Base-by-base conservation (phyloP, 306 rosid genomes). In the Dryas drummondii region DNA sequence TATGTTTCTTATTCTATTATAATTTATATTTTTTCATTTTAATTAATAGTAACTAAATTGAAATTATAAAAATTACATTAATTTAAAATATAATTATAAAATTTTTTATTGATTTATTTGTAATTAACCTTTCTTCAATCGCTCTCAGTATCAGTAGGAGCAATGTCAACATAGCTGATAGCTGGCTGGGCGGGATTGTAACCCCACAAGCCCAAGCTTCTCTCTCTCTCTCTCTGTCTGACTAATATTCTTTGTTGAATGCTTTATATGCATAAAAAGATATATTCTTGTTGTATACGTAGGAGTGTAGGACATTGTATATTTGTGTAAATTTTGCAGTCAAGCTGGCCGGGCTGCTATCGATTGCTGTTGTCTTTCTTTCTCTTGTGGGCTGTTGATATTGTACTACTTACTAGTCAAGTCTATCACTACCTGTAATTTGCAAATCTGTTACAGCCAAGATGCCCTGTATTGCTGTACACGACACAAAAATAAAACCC, bases 121-220 rank as follows among this genome's bases (percentile, higher is more conserved):
- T 64, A 40, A 40, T 32, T 60, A 60, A 22, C 8, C 4, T 5
- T n/a, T 17, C 7, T 67, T 15, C 17, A 17, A 66, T 26, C 48
- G 72, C n/a, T 2, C 54, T 50, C 11, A 59, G 3, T 37, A 40
- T 77, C 8, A 75, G 86, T 80, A 84, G 89, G 82, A 87, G 96
- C 87, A 84, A 91, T 82, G 96, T 91, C 98, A 89, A 91, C 89
- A 84, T 91, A 87, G 97, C 93, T 91, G 91, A 84, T 88, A 88
- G 97, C 98, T 93, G 96, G 97, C 90, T 83, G 89, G 88, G 86
- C 89, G 90, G 88, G 91, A 81, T 84, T 54, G 75, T 86, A 82
- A 85, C 97, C 94, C 91, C 86, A 86, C 89, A 81, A 75, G 73
- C 79, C 82, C 76, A 80, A 61, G 70, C 88, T 84, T 32, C 79